phyloP scores from a whole-genome alignment of 2,329 filamentous ascomycete genomes.

The Parastagonospora nodorum region DNA sequence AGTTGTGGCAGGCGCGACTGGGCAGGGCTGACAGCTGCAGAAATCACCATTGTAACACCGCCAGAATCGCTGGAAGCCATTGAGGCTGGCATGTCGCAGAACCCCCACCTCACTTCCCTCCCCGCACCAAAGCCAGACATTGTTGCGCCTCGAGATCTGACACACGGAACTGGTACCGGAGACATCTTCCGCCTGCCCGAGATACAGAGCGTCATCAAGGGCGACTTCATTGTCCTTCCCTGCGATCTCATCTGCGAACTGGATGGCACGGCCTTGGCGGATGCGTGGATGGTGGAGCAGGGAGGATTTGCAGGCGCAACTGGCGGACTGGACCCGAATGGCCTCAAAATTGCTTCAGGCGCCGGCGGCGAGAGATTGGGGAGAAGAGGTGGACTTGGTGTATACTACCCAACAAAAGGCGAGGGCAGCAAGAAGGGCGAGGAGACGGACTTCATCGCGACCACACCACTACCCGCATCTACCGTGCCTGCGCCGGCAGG shows the following conservation, averaged over 20 bases:
- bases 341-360: slow-evolving; percentile 53
- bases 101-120: slow-evolving; percentile 75
- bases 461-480: slow-evolving; percentile 67
- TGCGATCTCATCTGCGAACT: slow-evolving; percentile 94
- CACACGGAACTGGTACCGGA: slow-evolving; percentile 85
- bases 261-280: slow-evolving; percentile 78
- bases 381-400: slow-evolving; percentile 78
- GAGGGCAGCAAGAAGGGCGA: slow-evolving; percentile 82
- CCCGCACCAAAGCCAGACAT: slow-evolving; percentile 75
- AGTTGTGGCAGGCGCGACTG: background rate
- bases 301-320: slow-evolving; percentile 68
- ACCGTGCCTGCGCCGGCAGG: slow-evolving; percentile 64
- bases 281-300: slow-evolving; percentile 90
- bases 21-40: slow-evolving; percentile 24
- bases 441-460: slow-evolving; percentile 90
- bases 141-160: slow-evolving; percentile 74
- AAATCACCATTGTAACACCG: slow-evolving; percentile 63
- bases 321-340: slow-evolving; percentile 52
- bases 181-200: slow-evolving; percentile 85
- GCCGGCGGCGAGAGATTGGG: slow-evolving; percentile 62
- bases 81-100: slow-evolving; percentile 72
- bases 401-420: slow-evolving; percentile 88
- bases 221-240: slow-evolving; percentile 87
- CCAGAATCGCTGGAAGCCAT: slow-evolving; percentile 67
- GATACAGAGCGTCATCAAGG: slow-evolving; percentile 75